Conservation (phyloP, 2,329 filamentous ascomycete species). For the Penicillium crustosum region DNA sequence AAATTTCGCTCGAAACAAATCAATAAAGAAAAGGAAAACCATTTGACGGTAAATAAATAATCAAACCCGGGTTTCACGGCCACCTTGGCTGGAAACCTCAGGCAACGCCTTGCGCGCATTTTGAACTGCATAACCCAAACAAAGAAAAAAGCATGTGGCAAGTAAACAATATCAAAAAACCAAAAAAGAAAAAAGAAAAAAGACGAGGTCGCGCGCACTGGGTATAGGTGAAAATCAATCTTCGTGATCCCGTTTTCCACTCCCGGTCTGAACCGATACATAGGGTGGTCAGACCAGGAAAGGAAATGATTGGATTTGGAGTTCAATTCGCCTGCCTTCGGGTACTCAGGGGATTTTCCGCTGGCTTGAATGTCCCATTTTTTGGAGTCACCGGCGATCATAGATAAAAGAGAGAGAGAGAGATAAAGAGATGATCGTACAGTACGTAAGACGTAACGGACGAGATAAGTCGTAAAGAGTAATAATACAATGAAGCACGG, state of each 20-base stretch:
- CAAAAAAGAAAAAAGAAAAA: not conserved
- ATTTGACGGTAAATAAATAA: not conserved
- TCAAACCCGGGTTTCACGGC: not conserved
- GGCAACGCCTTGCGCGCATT: conserved; percentile 4
- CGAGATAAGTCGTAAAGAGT: conserved; percentile 22
- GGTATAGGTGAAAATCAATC: conserved; percentile 15
- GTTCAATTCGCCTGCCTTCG: conserved; percentile 1
- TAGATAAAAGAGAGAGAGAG: not conserved
- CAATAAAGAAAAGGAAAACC: not conserved
- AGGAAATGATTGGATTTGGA: conserved; percentile 8
- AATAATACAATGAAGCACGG: conserved; percentile 30
- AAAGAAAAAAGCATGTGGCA: not conserved
- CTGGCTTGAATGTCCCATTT: not conserved
- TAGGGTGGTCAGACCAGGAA: not conserved
- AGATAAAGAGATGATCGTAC: conserved; percentile 23
- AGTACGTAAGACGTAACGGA: conserved; percentile 27
- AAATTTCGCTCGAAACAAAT: conserved; percentile 6
- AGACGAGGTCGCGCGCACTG: conserved; percentile 6
- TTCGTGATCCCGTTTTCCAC: conserved; percentile 11
- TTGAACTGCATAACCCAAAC: not conserved
- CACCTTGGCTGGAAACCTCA: not conserved
- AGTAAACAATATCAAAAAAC: not conserved
- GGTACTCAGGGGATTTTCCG: not conserved
- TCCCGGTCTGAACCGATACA: not conserved
- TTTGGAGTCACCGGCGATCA: conserved; percentile 14